Evolutionary conservation across 495 filamentous ascomycete species (phyloP), one percentile per base, ranked within the genome.

Genomic region (Aspergillus conjunctus): DNA sequence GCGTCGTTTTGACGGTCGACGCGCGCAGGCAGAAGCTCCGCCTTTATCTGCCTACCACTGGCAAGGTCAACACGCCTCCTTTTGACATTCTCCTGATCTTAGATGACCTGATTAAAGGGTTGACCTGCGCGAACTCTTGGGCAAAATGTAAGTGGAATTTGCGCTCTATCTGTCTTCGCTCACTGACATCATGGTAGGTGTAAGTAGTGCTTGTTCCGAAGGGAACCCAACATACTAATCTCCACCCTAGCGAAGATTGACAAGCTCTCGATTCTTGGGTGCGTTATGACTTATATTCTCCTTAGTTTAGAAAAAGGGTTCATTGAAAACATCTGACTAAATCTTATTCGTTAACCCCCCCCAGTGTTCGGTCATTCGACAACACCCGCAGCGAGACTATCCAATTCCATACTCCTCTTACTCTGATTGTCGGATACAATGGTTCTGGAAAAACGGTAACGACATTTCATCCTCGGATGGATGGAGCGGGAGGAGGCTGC

Each of bases 401-500:
- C 26, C 82, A 89, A 56, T 97, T 98, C 71, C 81, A 92, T 54
- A 88, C 90, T 7, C 94, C 94, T 15, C 80, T 98, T 33, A 98
- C 94, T 8, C 81, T 98, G 53, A 98, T 98, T 62, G 94, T 98
- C 54, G 94, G 94, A 45, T 90, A 90, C 67, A 98, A 98, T 80
- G 94, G 94, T 57, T 97, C 93, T 9, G 94, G 95, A 45, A 98
- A 98, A 77, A 98, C 94, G 48, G 84, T 86, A 74, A 0, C 6
- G n/a, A 37, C 15, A 31, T 1, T 4, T 20, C 15, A 44, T 50
- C 8, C 0, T 11, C 12, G 14, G 39, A 17, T 30, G 5, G 14
- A 31, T 11, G 4, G 1, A 48, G 21, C 10, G 11, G 44, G 44
- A 1, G 20, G 4, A 20, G 18, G 48, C 22, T 15, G 12, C 8